These are phyloP conservation scores for Tothia fuscella DNA, from an alignment of 2,329 filamentous ascomycete species.

Conservation along the genomic window DNA sequence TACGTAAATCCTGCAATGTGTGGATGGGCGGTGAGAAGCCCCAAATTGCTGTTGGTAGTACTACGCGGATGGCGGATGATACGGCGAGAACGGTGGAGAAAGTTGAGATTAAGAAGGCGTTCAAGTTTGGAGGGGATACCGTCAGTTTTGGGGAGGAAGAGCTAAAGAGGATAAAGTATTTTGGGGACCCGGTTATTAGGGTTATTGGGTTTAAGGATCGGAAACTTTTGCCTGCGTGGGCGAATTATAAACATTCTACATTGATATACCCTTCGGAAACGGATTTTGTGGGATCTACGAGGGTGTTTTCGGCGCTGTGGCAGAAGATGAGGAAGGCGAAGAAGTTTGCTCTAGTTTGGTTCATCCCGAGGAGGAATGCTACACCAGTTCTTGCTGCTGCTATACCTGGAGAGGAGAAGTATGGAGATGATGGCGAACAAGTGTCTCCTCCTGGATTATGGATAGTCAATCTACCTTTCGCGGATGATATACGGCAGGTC, in stretches of 20 bases:
- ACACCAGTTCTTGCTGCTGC: constrained; percentile 71
- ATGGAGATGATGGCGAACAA: constrained; percentile 53
- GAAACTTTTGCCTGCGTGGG: constrained; percentile 65
- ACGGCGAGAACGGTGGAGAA: constrained; percentile 68
- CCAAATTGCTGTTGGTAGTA: constrained; percentile 65
- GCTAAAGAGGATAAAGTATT: constrained; percentile 62
- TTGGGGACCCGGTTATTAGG: constrained; percentile 70
- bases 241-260: constrained; percentile 70
- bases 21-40: constrained; percentile 78
- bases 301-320: constrained; percentile 84
- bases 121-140: constrained; percentile 88
- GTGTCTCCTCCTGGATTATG: constrained; percentile 74
- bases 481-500: constrained; percentile 71
- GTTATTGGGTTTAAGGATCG: constrained; percentile 90
- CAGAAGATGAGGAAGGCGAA: constrained; percentile 69
- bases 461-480: constrained; percentile 78
- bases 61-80: constrained; percentile 65
- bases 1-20: constrained; percentile 73
- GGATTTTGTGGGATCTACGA: constrained; percentile 77
- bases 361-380: constrained; percentile 68
- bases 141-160: constrained; percentile 80
- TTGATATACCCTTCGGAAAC: constrained; percentile 94
- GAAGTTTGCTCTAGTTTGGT: constrained; percentile 84
- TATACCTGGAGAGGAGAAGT: constrained; percentile 57
- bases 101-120: constrained; percentile 74